Evolutionary conservation across 306 rosid species (phyloP), one percentile per base, ranked within the genome.

Genomic region (Acacia melanoxylon): DNA sequence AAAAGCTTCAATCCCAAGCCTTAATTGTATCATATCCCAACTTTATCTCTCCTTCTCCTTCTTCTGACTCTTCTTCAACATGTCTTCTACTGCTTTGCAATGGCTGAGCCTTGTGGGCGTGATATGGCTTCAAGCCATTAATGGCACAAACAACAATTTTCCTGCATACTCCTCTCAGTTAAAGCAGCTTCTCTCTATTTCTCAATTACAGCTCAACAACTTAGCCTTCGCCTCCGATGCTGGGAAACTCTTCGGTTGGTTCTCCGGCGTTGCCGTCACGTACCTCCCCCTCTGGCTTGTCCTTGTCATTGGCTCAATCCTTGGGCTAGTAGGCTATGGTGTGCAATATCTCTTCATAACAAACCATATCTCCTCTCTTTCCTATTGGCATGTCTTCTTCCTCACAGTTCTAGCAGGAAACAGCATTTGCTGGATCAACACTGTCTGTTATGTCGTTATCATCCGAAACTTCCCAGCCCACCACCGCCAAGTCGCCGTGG

Each of bases 191-290:
- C 92, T 91, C 79, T 86, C 92, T 68, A 78, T 94, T 9, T 91
- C 98, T 29, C 98, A 94, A 41, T 20, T 94, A 10, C 90, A 92
- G 74, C 93, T 94, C 89, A 94, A 94, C 77, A 94, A 87, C 86
- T 92, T 94, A 37, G 98, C 95, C 56, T 94, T 92, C n/a, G 98
- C 98, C 76, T 94, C 98, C 8, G 98, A 94, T 13, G 95, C 97
- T 1, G 98, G 98, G 2, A 94, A 94, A 69, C 89, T 94, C 13
- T 70, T 94, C 3, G 98, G 95, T 24, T 92, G 85, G 74, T 66
- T 92, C 45, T 82, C 98, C 2, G 98, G 98, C 54, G 7, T 94
- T 11, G 98, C 98, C 11, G 77, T 91, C 19, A 4, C 82, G 10
- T 69, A 88, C 84, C 87, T 94, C 1, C 98, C 98, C 29, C 89